Conservation (phyloP, 2,329 filamentous ascomycete genomes). For the Fusarium sp. region DNA sequence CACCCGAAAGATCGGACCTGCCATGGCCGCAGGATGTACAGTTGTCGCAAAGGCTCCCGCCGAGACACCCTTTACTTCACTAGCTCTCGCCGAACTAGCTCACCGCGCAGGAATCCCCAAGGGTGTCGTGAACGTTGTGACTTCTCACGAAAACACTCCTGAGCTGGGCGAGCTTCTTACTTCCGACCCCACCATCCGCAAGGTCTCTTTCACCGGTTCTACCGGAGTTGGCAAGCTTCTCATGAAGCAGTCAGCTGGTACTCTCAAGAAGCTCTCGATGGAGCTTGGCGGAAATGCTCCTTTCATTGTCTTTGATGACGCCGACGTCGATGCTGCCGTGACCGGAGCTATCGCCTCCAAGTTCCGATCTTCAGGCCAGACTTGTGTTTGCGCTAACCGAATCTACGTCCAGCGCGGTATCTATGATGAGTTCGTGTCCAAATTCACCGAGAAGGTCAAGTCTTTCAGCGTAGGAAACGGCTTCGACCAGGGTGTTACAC, state of each 20-base stretch:
- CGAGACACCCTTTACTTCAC: conserved; percentile 91
- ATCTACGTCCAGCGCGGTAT: conserved; percentile 82
- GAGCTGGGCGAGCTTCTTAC: conserved; percentile 83
- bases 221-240: conserved; percentile 76
- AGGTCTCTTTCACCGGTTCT: conserved; percentile 93
- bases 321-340: conserved; percentile 87
- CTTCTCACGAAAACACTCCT: conserved; percentile 80
- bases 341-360: conserved; percentile 86
- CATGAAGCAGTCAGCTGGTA: conserved; percentile 88
- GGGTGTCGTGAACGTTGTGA: conserved; percentile 91
- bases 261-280: conserved; percentile 85
- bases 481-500: conserved; percentile 76
- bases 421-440: conserved; percentile 78
- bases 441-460: conserved; percentile 77
- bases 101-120: conserved; percentile 88
- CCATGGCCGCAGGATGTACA: conserved; percentile 93
- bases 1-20: conserved; percentile 75
- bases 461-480: conserved; percentile 81
- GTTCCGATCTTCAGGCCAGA: conserved; percentile 95
- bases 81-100: conserved; percentile 87
- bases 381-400: conserved; percentile 90
- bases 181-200: conserved; percentile 77
- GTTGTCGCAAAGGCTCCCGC: conserved; percentile 91
- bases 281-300: conserved; percentile 96
- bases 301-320: conserved; percentile 97